Conservation (phyloP, 2,329 filamentous ascomycete genomes). For the Aspergillus sp. region DNA sequence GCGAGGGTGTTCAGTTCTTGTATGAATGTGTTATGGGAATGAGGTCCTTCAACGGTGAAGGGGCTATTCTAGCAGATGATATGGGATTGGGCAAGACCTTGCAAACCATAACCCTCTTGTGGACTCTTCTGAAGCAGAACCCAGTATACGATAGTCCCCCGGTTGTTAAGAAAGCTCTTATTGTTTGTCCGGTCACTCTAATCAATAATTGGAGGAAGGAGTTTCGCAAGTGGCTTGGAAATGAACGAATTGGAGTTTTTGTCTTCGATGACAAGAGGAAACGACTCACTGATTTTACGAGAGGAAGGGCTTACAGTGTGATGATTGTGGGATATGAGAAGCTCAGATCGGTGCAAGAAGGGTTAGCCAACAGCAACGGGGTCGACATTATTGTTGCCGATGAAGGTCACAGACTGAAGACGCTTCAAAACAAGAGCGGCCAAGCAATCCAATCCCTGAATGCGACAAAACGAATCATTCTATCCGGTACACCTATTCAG, state of each 20-base stretch:
- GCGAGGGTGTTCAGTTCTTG: constrained; percentile 68
- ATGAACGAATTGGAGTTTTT: constrained; percentile 69
- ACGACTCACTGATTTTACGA: constrained; percentile 68
- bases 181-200: constrained; percentile 71
- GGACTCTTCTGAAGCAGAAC: constrained; percentile 73
- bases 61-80: constrained; percentile 71
- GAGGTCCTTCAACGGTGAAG: constrained; percentile 65
- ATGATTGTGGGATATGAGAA: constrained; percentile 77
- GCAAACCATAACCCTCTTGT: constrained; percentile 70
- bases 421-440: constrained; percentile 68
- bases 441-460: constrained; percentile 65
- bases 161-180: constrained; percentile 69
- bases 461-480: constrained; percentile 61
- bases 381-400: constrained; percentile 73
- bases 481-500: constrained; percentile 69
- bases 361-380: constrained; percentile 61
- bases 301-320: constrained; percentile 66
- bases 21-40: constrained; percentile 78
- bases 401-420: constrained; percentile 68
- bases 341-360: constrained; percentile 64
- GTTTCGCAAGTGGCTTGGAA: constrained; percentile 72
- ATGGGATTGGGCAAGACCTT: constrained; percentile 76
- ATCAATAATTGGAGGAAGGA: constrained; percentile 74
- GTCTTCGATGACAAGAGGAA: constrained; percentile 63
- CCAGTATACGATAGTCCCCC: constrained; percentile 61